Evolutionary conservation across 306 rosid species (phyloP).

Genomic region (Spatholobus suberectus): DNA sequence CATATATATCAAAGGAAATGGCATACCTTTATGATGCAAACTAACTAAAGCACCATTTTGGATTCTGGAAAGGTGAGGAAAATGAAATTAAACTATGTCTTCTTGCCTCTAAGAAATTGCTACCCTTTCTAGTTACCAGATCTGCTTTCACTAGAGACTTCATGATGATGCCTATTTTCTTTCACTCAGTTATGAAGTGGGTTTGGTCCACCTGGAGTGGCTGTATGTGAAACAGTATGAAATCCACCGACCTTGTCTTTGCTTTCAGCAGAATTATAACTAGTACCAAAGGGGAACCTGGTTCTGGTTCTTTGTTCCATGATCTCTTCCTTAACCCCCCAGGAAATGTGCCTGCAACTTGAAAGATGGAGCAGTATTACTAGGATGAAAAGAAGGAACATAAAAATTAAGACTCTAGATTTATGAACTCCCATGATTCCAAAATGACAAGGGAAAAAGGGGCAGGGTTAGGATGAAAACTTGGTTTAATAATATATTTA

Average conservation of each 20-base stretch:
- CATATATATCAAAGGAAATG: conserved; percentile 17
- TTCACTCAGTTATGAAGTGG: conserved; percentile 71
- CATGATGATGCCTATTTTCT: conserved; percentile 1
- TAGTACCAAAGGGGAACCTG: conserved; percentile 32
- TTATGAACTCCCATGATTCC: conserved; percentile 57
- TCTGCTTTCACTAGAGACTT: conserved; percentile 37
- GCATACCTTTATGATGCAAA: conserved; percentile 14
- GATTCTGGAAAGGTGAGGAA: conserved; percentile 14
- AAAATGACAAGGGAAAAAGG: conserved; percentile 12
- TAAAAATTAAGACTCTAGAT: conserved; percentile 1
- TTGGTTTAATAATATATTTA: conserved; percentile 28
- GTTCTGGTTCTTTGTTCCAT: conserved; percentile 42
- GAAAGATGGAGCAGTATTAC: conserved; percentile 45
- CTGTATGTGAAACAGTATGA: conserved; percentile 51
- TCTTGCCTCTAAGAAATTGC: conserved; percentile 9
- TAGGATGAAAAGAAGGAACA: conserved; percentile 44
- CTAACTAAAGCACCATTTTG: conserved; percentile 20
- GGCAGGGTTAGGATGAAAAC: conserved; percentile 1
- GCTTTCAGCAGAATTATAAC: conserved; percentile 34
- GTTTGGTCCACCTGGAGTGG: conserved; percentile 75
- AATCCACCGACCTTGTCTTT: conserved; percentile 39
- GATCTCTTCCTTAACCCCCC: conserved; percentile 24
- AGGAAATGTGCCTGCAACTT: conserved; percentile 47
- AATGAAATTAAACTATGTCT: neutral
- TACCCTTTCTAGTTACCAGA: conserved; percentile 27